A percentile compares a stretch with the other conserved stretches of the same genome.
Evolutionary conservation across 1,284 basidiomycete species (phyloP).

Genomic region (Papiliotrema nemorosa): DNA sequence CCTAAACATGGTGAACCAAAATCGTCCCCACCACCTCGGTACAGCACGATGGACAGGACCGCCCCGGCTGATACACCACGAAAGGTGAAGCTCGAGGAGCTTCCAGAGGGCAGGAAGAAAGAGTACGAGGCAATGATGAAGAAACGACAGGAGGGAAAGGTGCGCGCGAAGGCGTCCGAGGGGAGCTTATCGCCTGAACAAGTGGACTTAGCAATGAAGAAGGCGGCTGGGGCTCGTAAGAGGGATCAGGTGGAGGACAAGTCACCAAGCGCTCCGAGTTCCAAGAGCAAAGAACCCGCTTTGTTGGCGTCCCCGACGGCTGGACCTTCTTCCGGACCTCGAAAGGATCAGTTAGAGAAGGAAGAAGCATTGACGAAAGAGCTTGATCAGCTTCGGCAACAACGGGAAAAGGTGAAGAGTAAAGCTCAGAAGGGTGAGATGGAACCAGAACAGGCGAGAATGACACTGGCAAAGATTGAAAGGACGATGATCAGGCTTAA

Average conservation of each 20-base stretch:
- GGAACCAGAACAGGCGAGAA: neutral
- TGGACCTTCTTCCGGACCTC: neutral
- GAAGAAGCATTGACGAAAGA: neutral
- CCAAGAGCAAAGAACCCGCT: neutral
- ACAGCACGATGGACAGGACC: neutral
- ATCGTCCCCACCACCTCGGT: too few relatives aligned
- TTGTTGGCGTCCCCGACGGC: neutral
- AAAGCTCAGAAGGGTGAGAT: neutral
- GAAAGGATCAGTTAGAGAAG: neutral
- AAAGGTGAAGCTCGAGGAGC: neutral
- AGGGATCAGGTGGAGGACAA: neutral
- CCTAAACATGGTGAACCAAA: too few relatives aligned
- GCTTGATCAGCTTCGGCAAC: neutral
- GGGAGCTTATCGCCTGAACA: neutral
- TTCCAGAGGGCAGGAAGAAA: neutral
- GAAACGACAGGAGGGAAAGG: neutral
- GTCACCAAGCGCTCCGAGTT: neutral
- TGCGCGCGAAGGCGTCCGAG: neutral
- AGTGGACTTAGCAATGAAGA: neutral
- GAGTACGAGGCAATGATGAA: neutral
- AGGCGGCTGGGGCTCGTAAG: neutral
- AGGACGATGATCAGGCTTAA: neutral
- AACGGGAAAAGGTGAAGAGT: neutral
- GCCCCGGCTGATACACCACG: neutral
- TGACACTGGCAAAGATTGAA: neutral